Evolutionary conservation across 1,284 basidiomycete species (phyloP), one percentile per base, ranked within the genome.

Genomic region (Rhodotorula sp.): DNA sequence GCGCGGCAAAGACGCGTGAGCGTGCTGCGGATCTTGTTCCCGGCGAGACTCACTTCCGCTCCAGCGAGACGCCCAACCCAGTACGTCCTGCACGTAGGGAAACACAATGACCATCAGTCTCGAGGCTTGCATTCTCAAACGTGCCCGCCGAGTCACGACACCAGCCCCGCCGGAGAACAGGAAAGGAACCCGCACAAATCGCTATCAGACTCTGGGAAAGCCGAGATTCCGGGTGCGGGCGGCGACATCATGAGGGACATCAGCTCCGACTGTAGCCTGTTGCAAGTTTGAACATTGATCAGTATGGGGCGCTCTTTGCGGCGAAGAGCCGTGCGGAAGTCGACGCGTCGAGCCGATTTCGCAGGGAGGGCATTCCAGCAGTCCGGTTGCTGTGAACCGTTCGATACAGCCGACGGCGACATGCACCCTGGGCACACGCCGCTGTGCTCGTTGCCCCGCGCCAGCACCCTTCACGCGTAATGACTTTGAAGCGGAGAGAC

Each of bases 171-270:
- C 51, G 14, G n/a, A 53, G 20, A 24, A 10, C 7, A n/a, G 20
- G 51, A 26, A 29, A 14, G 8, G 8, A 18, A 12, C 15, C 30
- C 53, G 53, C n/a, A 54, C 48, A 76, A 17, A 60, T 76, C 75
- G 10, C 51, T 45, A 29, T 76, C 75, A 14, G 49, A 58, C 22
- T 61, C 72, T 24, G 75, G 75, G 67, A 76, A 76, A 1, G 75
- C 75, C 8, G 72, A 66, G 63, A 74, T 74, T 2, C 75, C 75
- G 17, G 59, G 48, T 0, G 66, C 66, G 1, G 75, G 75, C 1
- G 68, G 61, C 6, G 68, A 55, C 70, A 76, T 72, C 75, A 76
- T 76, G 45, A 76, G 61, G 26, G 72, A 56, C 75, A 76, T 76
- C 49, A 76, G 63, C 48, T 76, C 75, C 12, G 69, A 71, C 20